Conservation (phyloP, 495 filamentous ascomycete species). For the Xylaria castorea region DNA sequence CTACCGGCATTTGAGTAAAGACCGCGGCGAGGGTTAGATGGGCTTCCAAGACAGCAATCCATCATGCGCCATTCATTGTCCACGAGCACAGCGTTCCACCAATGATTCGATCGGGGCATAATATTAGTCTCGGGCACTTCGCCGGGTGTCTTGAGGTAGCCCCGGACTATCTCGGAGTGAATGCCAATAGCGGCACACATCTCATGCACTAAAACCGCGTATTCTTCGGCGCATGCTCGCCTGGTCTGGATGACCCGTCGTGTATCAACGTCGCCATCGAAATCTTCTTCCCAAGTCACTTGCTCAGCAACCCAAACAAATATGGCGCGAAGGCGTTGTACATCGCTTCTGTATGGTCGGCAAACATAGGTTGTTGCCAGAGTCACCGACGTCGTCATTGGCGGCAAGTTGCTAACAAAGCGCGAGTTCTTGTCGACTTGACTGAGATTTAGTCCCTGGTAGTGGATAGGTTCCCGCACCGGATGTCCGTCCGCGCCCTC, state of each 20-base stretch:
- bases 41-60: slow-evolving; percentile 90
- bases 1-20: slow-evolving; percentile 75
- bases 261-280: slow-evolving; percentile 78
- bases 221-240: slow-evolving; percentile 88
- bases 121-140: slow-evolving; percentile 79
- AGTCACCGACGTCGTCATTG: slow-evolving; percentile 80
- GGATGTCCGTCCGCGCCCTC: slow-evolving; percentile 86
- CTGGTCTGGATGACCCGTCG: slow-evolving; percentile 82
- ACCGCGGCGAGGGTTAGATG: slow-evolving; percentile 81
- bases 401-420: slow-evolving; percentile 89
- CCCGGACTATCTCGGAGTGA: slow-evolving; percentile 80
- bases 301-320: slow-evolving; percentile 98
- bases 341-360: slow-evolving; percentile 91
- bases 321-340: slow-evolving; percentile 89
- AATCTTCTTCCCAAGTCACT: slow-evolving; percentile 94
- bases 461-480: slow-evolving; percentile 83
- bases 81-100: slow-evolving; percentile 96
- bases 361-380: slow-evolving; percentile 93
- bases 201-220: slow-evolving; percentile 84
- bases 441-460: slow-evolving; percentile 74
- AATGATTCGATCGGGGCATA: slow-evolving; percentile 86
- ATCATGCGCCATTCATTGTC: slow-evolving; percentile 97
- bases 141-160: slow-evolving; percentile 89
- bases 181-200: slow-evolving; percentile 95
- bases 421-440: slow-evolving; percentile 96